Evolutionary conservation across 2,329 filamentous ascomycete genomes (phyloP), one percentile per base, ranked within the genome.

Genomic region (Chrysosporium keratinophilum): DNA sequence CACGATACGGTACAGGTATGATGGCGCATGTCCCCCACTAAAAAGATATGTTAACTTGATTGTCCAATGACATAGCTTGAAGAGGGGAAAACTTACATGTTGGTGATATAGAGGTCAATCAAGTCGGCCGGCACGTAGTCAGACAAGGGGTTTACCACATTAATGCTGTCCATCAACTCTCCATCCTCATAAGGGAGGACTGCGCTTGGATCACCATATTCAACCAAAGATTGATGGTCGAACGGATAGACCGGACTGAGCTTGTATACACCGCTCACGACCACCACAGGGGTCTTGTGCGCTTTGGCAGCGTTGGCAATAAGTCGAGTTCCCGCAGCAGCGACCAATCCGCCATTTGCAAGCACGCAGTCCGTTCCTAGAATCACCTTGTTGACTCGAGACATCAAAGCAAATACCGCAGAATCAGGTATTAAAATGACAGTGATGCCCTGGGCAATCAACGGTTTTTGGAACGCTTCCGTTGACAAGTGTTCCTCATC

Each of bases 321-420:
- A 40, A 87, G 82, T 17, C 82, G 82, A 9, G 87, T 86, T n/a
- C 93, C 93, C 4, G 86, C 83, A 40, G 89, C 85, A 15, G 88
- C 86, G 28, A 97, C 78, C 23, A 95, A 80, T 5, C 87, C 87
- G 50, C 93, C 93, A 63, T 95, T 93, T 48, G 88, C 87, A 44
- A 94, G 82, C 28, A 98, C 87, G 2, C 87, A 85, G 64, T 90
- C 85, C 5, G 91, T 91, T 11, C 87, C 85, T 5, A 98, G 76
- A 47, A 98, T 87, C 57, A 98, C 91, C 73, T 96, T 96, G 76
- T 91, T 94, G 62, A 96, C 88, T 56, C 86, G 83, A 7, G 90
- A 87, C 87, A 98, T 97, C 63, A 97, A 87, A 0, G 90, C 89
- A 73, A 90, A 94, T 52, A 95, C 79, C 9, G 88, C 87, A 6